phyloP scores from a whole-genome alignment of 2,329 filamentous ascomycete species.

The Colletotrichum sp. region DNA sequence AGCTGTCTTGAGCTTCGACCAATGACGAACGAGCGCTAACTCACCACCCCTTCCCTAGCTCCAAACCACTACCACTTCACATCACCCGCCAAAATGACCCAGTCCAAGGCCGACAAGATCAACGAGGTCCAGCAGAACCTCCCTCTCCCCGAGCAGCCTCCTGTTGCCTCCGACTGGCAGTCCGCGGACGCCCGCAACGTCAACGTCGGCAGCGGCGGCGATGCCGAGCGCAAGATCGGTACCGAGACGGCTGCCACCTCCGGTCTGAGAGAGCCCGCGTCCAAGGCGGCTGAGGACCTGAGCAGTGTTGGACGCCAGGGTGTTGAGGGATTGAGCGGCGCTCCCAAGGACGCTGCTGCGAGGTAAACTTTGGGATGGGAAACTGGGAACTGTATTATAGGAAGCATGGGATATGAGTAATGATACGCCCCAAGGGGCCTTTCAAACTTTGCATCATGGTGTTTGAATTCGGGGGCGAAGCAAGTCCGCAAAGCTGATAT shows the following conservation, averaged over 20 bases:
- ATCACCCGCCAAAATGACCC: conserved; percentile 36
- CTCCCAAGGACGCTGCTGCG: conserved; percentile 65
- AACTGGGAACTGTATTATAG: not conserved
- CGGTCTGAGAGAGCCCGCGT: conserved; percentile 64
- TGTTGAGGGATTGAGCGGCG: conserved; percentile 59
- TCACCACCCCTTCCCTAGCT: not conserved
- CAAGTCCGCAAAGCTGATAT: not conserved
- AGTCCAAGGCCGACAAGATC: conserved; percentile 69
- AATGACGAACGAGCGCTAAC: not conserved
- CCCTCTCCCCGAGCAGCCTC: conserved; percentile 79
- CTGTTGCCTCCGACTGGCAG: conserved; percentile 79
- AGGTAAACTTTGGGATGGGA: conserved; percentile 35
- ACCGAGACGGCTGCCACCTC: conserved; percentile 51
- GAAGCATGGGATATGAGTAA: not conserved
- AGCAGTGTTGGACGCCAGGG: conserved; percentile 68
- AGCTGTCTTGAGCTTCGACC: not conserved
- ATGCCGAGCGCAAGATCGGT: conserved; percentile 57
- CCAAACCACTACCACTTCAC: not conserved
- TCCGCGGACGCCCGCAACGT: conserved; percentile 71
- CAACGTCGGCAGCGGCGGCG: conserved; percentile 69
- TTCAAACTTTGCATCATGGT: not conserved
- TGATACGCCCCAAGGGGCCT: not conserved
- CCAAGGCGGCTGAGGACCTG: conserved; percentile 60
- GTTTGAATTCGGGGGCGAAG: not conserved
- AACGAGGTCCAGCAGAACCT: conserved; percentile 74